A percentile compares a stretch with the other conserved stretches of the same genome.
Evolutionary conservation across 2,329 filamentous ascomycete genomes (phyloP).

Genomic region (Dactylellina drechsleri): DNA sequence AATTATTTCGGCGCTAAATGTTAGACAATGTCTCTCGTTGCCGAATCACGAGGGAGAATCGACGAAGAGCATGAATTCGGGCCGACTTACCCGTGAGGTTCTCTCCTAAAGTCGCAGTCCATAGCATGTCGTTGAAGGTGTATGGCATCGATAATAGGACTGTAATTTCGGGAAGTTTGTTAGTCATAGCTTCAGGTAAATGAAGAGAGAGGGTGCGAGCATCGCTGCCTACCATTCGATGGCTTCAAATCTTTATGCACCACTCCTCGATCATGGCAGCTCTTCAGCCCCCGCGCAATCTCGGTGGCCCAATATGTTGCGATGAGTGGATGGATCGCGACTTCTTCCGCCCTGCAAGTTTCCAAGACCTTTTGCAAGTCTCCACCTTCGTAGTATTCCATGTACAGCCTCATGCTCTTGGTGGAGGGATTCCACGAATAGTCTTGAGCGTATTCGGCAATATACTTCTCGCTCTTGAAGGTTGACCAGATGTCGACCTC

Average conservation of each 20-base stretch:
- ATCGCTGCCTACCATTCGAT: conserved; percentile 37
- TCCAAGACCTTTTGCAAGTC: conserved; percentile 52
- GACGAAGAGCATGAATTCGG: conserved; percentile 9
- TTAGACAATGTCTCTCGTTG: conserved; percentile 25
- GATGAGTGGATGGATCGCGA: conserved; percentile 49
- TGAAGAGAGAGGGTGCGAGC: background rate
- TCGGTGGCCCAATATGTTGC: conserved; percentile 52
- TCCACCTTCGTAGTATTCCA: conserved; percentile 51
- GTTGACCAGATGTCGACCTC: conserved; percentile 52
- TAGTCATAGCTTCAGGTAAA: conserved; percentile 15
- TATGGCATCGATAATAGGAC: conserved; percentile 52
- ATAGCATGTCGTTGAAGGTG: conserved; percentile 52
- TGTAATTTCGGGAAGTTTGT: conserved; percentile 11
- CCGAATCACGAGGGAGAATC: conserved; percentile 15
- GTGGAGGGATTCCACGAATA: conserved; percentile 54
- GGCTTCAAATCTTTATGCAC: conserved; percentile 53
- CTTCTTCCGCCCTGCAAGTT: conserved; percentile 46
- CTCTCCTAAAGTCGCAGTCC: conserved; percentile 50
- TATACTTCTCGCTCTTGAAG: conserved; percentile 52
- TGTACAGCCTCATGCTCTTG: conserved; percentile 49
- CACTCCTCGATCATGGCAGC: conserved; percentile 48
- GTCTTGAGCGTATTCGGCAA: conserved; percentile 51
- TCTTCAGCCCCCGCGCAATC: conserved; percentile 51
- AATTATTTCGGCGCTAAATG: conserved; percentile 20
- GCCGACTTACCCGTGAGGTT: conserved; percentile 42